Evolutionary conservation across 2,329 filamentous ascomycete species (phyloP).

Genomic region (Xylariaceae sp.): DNA sequence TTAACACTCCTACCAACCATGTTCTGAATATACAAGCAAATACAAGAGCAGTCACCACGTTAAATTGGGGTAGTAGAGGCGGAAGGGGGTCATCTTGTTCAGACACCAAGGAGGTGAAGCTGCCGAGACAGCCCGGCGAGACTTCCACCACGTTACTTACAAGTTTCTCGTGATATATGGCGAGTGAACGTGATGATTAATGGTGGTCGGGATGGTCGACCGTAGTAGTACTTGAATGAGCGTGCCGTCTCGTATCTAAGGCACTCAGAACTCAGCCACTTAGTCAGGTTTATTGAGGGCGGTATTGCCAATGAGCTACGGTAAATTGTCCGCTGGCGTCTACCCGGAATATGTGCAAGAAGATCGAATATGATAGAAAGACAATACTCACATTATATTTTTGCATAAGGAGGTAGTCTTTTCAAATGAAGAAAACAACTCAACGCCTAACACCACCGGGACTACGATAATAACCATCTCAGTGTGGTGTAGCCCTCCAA

Average conservation of each 20-base stretch:
- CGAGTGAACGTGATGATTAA: neutral
- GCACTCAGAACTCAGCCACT: no score
- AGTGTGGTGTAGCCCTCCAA: accelerated
- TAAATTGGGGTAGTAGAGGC: neutral
- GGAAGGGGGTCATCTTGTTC: neutral
- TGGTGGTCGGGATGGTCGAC: neutral
- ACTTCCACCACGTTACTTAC: neutral
- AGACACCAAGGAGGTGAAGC: neutral
- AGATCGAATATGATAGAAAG: neutral
- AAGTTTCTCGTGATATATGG: neutral
- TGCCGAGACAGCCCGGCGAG: neutral
- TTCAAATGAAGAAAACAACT: neutral
- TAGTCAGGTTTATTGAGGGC: no score
- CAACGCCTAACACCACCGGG: no score
- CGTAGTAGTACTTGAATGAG: neutral
- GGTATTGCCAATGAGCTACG: no score
- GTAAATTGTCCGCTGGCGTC: no score
- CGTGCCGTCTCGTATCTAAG: no score
- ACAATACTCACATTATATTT: neutral
- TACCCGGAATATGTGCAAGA: neutral
- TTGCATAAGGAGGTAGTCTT: neutral
- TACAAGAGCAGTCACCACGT: neutral
- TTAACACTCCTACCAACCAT: no score
- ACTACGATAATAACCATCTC: no score
- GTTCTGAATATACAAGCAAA: no score